Evolutionary conservation across 352 stramenopile species (phyloP).

Genomic region (Phytophthora sp.): DNA sequence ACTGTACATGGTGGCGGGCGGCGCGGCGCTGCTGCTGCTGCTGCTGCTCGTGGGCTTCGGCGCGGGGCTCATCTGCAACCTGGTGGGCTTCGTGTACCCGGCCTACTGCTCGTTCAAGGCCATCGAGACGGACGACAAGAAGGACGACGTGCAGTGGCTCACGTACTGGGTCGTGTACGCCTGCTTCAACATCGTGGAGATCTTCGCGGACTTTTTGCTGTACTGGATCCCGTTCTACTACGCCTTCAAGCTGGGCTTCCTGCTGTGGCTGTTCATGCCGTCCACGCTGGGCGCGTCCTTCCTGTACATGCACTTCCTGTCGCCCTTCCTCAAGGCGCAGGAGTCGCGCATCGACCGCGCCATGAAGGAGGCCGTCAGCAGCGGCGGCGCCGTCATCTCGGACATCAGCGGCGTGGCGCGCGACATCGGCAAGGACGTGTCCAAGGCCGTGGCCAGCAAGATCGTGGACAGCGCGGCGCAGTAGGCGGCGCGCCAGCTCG

Average conservation of each 20-base stretch:
- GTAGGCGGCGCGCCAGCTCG: no score
- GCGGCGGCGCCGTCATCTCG: conserved; percentile 74
- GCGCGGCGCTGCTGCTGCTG: conserved; percentile 68
- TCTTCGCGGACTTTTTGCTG: conserved; percentile 96
- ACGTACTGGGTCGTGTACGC: conserved; percentile 99
- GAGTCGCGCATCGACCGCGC: conserved; percentile 85
- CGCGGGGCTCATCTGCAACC: conserved; percentile 83
- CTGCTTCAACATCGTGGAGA: conserved; percentile 97
- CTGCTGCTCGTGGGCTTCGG: conserved; percentile 87
- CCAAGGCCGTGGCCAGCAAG: conserved; percentile 73
- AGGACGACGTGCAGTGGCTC: conserved; percentile 91
- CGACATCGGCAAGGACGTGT: conserved; percentile 80
- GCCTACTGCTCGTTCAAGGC: conserved; percentile 88
- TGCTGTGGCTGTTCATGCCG: conserved; percentile 98
- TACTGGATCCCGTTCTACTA: conserved; percentile 99
- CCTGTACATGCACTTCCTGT: conserved; percentile 95
- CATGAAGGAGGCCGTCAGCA: conserved; percentile 85
- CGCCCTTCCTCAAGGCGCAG: conserved; percentile 84
- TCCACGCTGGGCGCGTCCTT: conserved; percentile 95
- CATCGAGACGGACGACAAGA: conserved; percentile 78
- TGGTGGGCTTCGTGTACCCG: conserved; percentile 86
- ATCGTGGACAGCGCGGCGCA: conserved; percentile 65
- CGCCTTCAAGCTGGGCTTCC: conserved; percentile 97
- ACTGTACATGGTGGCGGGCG: conserved; percentile 82
- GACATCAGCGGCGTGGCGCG: conserved; percentile 81